Evolutionary conservation across 192 early-diverging fungal species (phyloP).

Genomic region (Dispira simplex): DNA sequence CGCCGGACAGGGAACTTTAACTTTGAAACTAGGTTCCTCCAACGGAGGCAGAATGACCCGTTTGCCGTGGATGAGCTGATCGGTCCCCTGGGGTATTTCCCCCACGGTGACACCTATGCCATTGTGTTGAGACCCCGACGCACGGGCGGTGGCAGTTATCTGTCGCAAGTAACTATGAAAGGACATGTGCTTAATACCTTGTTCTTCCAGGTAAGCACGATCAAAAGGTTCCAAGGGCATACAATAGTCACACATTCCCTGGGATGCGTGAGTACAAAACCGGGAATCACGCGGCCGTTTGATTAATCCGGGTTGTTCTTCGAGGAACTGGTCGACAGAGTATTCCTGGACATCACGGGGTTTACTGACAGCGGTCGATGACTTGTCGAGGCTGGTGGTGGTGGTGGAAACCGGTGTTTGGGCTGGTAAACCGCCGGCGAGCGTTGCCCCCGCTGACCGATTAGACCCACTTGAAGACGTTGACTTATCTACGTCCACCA

Average conservation of each 20-base stretch:
- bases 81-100: not conserved
- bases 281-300: not conserved
- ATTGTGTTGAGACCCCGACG: not conserved
- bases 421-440: not conserved
- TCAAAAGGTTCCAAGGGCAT: constrained; percentile 90
- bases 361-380: too few species aligned
- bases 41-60: constrained; percentile 42
- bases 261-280: constrained; percentile 43
- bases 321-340: not conserved
- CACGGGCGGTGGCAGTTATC: constrained; percentile 23
- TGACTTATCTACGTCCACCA: not conserved
- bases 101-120: constrained; percentile 3
- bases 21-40: constrained; percentile 67
- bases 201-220: constrained; percentile 62
- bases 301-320: not conserved
- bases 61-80: not conserved
- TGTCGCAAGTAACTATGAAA: constrained; percentile 84
- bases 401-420: not conserved
- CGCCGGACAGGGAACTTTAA: constrained; percentile 60
- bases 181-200: constrained; percentile 96
- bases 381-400: constrained; percentile 26
- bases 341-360: not conserved
- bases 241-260: constrained; percentile 91
- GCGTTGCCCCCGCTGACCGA: not conserved
- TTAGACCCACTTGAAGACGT: not conserved